Conservation (phyloP, 805 yeast genomes). For the Brettanomyces nanus region DNA sequence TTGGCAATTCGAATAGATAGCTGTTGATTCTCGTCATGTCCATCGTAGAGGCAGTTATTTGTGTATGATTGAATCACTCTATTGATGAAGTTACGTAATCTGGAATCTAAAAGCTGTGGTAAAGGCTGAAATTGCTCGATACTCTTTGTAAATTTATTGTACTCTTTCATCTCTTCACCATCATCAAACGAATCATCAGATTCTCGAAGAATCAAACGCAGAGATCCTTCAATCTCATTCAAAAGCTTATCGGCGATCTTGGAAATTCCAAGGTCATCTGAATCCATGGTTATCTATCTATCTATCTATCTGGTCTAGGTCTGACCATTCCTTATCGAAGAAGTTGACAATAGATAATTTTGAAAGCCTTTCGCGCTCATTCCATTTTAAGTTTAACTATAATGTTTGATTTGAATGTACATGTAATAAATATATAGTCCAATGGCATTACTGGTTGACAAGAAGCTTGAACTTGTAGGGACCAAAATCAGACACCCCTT, state of each 20-base stretch:
- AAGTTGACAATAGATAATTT: too few relatives aligned
- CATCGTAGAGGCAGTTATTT: conserved; percentile 2
- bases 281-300: conserved; percentile 22
- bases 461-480: neutral
- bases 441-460: too few relatives aligned
- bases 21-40: conserved; percentile 5
- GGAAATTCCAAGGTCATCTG: conserved; percentile 24
- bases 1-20: conserved; percentile 14
- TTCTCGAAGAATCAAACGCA: neutral
- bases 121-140: conserved; percentile 42
- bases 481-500: conserved; percentile 1
- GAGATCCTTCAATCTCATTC: conserved; percentile 7
- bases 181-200: neutral
- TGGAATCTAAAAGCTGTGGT: conserved; percentile 42
- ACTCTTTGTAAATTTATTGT: neutral
- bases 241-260: conserved; percentile 20
- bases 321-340: too few relatives aligned
- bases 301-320: too few relatives aligned
- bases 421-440: too few relatives aligned
- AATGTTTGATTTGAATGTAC: too few relatives aligned
- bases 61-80: conserved; percentile 24
- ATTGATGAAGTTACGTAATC: conserved; percentile 28
- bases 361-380: too few relatives aligned
- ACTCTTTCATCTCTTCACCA: too few relatives aligned
- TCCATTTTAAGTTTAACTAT: too few relatives aligned